Evolutionary conservation across 345 rosid species (phyloP).

Genomic region (Gossypium longicalyx): DNA sequence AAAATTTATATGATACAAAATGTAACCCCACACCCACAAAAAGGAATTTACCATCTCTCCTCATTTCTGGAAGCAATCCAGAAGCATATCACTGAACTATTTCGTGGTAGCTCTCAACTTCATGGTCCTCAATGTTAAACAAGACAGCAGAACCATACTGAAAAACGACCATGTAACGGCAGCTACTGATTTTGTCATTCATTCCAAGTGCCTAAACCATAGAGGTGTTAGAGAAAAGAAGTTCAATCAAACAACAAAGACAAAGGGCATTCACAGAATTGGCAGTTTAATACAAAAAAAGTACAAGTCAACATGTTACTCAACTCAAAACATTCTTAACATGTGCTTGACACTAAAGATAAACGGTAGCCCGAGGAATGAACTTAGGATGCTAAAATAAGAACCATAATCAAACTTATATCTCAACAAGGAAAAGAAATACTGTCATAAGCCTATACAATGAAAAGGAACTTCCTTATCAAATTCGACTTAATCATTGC

Average conservation of each 20-base stretch:
- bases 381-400: too few species aligned
- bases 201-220: constrained; percentile 45
- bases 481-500: too few species aligned
- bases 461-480: too few species aligned
- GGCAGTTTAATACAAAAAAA: not conserved
- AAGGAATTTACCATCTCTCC: constrained; percentile 61
- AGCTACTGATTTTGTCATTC: constrained; percentile 36
- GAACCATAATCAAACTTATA: too few species aligned
- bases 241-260: not conserved
- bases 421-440: too few species aligned
- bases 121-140: constrained; percentile 70
- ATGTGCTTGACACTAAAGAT: not conserved
- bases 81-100: constrained; percentile 68
- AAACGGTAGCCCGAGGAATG: too few species aligned
- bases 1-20: not conserved
- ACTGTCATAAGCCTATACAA: too few species aligned
- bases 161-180: constrained; percentile 72
- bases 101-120: constrained; percentile 57
- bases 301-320: not conserved
- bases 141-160: constrained; percentile 93
- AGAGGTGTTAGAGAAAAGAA: not conserved
- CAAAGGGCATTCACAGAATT: not conserved
- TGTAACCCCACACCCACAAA: too few species aligned
- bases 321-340: not conserved
- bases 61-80: constrained; percentile 73